Conservation (phyloP, 805 yeast species). For the Spathaspora girioi region DNA sequence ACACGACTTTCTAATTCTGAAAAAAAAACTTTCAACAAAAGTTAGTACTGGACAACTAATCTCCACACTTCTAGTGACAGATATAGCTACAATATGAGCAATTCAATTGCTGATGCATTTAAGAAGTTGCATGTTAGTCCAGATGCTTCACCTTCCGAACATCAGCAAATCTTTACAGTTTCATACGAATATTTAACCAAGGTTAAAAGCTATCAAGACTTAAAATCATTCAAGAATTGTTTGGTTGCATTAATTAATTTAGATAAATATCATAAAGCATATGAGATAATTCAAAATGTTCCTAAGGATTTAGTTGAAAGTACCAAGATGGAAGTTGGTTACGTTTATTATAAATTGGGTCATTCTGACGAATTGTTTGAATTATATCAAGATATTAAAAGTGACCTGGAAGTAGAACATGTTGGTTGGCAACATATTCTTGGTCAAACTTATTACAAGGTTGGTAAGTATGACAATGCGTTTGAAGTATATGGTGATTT, state of each 20-base stretch:
- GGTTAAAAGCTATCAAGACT: slow-evolving; percentile 32
- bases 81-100: slow-evolving; percentile 27
- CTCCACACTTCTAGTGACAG: not conserved
- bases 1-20: not conserved
- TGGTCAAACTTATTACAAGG: slow-evolving; percentile 53
- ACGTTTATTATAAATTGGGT: slow-evolving; percentile 58
- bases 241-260: slow-evolving; percentile 57
- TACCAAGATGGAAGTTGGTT: slow-evolving; percentile 51
- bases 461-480: slow-evolving; percentile 42
- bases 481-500: slow-evolving; percentile 43
- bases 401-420: slow-evolving; percentile 15
- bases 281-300: slow-evolving; percentile 36
- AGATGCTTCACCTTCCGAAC: slow-evolving; percentile 22
- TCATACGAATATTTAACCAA: slow-evolving; percentile 40
- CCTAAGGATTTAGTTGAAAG: slow-evolving; percentile 31
- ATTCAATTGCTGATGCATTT: slow-evolving; percentile 39
- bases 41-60: not conserved
- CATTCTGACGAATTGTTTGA: slow-evolving; percentile 25
- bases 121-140: slow-evolving; percentile 32
- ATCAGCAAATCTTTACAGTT: slow-evolving; percentile 33
- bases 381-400: slow-evolving; percentile 12
- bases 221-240: slow-evolving; percentile 38
- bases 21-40: not conserved
- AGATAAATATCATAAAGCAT: slow-evolving; percentile 53
- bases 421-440: slow-evolving; percentile 44